These are phyloP conservation scores for Aureobasidium sp. DNA, from an alignment of 2,329 filamentous ascomycete genomes.

Conservation along the genomic window DNA sequence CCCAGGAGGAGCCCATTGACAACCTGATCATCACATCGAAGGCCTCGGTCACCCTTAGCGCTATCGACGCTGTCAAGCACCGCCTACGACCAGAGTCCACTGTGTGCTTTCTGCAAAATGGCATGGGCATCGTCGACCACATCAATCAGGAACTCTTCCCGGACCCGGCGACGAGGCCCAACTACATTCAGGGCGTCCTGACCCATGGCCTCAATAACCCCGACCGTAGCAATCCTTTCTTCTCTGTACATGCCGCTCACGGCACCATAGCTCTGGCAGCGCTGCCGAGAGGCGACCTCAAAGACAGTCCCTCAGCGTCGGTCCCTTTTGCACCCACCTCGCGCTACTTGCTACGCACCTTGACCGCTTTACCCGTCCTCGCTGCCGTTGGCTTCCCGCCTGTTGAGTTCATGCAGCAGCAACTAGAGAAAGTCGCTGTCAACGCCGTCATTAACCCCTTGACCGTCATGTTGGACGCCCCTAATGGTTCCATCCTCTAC, in stretches of 20 bases:
- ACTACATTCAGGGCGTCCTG: slow-evolving; percentile 66
- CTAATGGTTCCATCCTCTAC: slow-evolving; percentile 63
- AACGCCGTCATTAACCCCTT: slow-evolving; percentile 73
- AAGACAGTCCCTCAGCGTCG: slow-evolving; percentile 14
- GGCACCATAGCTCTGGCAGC: slow-evolving; percentile 54
- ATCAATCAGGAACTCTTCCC: slow-evolving; percentile 66
- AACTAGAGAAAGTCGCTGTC: slow-evolving; percentile 72
- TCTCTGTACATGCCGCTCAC: slow-evolving; percentile 50
- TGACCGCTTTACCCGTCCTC: slow-evolving; percentile 57
- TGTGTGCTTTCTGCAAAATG: slow-evolving; percentile 70
- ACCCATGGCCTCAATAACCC: slow-evolving; percentile 50
- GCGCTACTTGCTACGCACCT: slow-evolving; percentile 57
- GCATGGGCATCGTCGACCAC: slow-evolving; percentile 75
- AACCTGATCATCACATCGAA: slow-evolving; percentile 78
- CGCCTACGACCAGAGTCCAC: slow-evolving; percentile 63
- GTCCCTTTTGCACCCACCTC: slow-evolving; percentile 37
- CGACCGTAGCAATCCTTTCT: slow-evolving; percentile 39
- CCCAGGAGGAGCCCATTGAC: slow-evolving; percentile 46
- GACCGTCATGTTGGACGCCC: slow-evolving; percentile 69
- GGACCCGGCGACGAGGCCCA: slow-evolving; percentile 57
- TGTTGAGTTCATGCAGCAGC: slow-evolving; percentile 59
- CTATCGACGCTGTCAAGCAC: slow-evolving; percentile 58
- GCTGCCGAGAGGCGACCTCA: slow-evolving; percentile 34
- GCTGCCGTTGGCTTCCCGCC: slow-evolving; percentile 53
- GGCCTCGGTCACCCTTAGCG: slow-evolving; percentile 58